These are phyloP conservation scores for Inga laurina DNA, from an alignment of 306 rosid species.

Conservation along the genomic window DNA sequence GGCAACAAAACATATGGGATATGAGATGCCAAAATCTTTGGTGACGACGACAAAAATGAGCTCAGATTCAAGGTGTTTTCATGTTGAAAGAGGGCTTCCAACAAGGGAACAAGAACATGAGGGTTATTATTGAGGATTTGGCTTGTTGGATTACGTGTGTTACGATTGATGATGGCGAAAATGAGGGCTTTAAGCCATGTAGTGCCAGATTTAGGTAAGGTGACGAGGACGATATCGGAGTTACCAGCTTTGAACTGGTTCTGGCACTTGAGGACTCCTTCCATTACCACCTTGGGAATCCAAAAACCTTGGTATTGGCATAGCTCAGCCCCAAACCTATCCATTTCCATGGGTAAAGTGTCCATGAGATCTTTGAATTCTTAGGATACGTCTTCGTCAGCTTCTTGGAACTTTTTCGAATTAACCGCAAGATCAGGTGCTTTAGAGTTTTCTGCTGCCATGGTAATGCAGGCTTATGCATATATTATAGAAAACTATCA, in stretches of 20 bases:
- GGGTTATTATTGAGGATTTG: slow-evolving; percentile 37
- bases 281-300: slow-evolving; percentile 24
- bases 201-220: slow-evolving; percentile 48
- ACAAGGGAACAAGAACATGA: slow-evolving; percentile 42
- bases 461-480: not conserved
- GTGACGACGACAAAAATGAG: not conserved
- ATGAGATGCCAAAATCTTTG: slow-evolving; percentile 7
- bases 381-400: not conserved
- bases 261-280: slow-evolving; percentile 36
- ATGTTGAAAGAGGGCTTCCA: slow-evolving; percentile 30
- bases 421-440: not conserved
- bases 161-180: slow-evolving; percentile 27
- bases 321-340: slow-evolving; percentile 15
- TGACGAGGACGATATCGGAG: slow-evolving; percentile 38
- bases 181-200: slow-evolving; percentile 30
- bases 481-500: not conserved
- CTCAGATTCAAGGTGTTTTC: slow-evolving; percentile 3
- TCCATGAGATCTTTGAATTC: slow-evolving; percentile 34
- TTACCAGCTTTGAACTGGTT: slow-evolving; percentile 39
- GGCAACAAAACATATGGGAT: slow-evolving; percentile 6
- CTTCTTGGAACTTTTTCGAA: slow-evolving; percentile 23
- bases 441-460: not conserved
- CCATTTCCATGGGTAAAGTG: slow-evolving; percentile 32
- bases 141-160: not conserved
- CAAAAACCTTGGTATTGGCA: slow-evolving; percentile 52